These are phyloP conservation scores for Lunularia cruciata DNA, from an alignment of 225 moss, liverwort and hornwort genomes.

Conservation along the genomic window DNA sequence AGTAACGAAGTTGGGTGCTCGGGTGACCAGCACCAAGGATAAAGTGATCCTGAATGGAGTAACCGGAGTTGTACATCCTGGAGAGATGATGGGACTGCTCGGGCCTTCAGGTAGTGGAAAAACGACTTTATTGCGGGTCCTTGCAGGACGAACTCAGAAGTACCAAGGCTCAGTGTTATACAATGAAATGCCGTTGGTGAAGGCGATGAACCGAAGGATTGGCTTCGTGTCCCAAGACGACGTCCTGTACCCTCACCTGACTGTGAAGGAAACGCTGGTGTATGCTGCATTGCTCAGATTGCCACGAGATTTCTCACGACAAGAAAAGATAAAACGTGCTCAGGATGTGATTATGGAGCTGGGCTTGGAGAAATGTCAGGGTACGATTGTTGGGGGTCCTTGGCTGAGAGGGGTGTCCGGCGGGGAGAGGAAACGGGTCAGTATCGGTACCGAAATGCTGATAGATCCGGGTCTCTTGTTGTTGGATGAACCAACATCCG, in stretches of 20 bases:
- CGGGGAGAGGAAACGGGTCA: conserved; percentile 43
- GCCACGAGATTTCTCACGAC: conserved; percentile 47
- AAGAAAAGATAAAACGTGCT: conserved; percentile 62
- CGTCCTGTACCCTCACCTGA: conserved; percentile 64
- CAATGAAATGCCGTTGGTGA: conserved; percentile 42
- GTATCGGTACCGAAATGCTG: conserved; percentile 44
- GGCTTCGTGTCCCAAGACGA: conserved; percentile 89
- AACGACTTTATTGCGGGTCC: conserved; percentile 58
- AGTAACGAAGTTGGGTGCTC: neutral
- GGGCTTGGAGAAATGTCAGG: conserved; percentile 30
- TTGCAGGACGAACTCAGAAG: conserved; percentile 53
- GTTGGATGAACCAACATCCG: conserved; percentile 47
- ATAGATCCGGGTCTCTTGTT: conserved; percentile 39
- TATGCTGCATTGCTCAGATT: conserved; percentile 73
- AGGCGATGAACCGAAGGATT: conserved; percentile 39
- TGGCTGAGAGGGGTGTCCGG: conserved; percentile 37
- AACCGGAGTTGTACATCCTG: conserved; percentile 58
- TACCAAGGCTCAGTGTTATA: conserved; percentile 51
- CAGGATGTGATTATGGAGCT: conserved; percentile 65
- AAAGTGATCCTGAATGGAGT: conserved; percentile 59
- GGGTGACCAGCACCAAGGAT: neutral
- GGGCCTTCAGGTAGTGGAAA: conserved; percentile 88
- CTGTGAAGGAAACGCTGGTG: conserved; percentile 77
- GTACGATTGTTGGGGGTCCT: conserved; percentile 28
- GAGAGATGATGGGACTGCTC: conserved; percentile 77